Conservation (phyloP, 345 rosid species). For the Rhodomyrtus tomentosa region DNA sequence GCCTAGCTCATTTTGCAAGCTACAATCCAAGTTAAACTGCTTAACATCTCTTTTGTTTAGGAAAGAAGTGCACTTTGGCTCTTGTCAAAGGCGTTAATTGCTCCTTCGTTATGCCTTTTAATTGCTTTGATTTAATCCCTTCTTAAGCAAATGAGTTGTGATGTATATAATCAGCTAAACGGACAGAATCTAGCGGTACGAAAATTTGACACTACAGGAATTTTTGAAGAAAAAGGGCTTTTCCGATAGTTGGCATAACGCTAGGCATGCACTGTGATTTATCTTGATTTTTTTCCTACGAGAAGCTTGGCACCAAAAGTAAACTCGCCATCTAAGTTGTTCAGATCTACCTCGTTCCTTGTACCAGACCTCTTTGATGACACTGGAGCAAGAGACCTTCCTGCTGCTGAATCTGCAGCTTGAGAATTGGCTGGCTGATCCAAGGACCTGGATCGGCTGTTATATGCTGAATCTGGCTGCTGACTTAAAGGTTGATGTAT, state of each 20-base stretch:
- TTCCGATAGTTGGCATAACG: background rate
- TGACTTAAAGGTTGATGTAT: conserved; percentile 21
- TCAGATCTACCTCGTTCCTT: conserved; percentile 54
- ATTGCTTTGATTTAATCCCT: background rate
- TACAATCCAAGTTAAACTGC: background rate
- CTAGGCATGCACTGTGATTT: background rate
- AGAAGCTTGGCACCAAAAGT: background rate
- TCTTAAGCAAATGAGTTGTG: background rate
- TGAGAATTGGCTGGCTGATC: conserved; percentile 2
- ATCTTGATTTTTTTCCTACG: background rate
- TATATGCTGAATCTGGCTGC: conserved; percentile 20
- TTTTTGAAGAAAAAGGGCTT: background rate
- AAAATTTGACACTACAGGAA: background rate
- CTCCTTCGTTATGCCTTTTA: background rate
- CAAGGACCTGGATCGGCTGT: conserved; percentile 20
- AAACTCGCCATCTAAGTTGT: background rate
- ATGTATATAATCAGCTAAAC: background rate
- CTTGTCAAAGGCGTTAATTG: background rate
- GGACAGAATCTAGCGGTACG: background rate
- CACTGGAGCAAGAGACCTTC: conserved; percentile 7
- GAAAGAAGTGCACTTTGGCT: background rate
- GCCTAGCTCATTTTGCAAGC: background rate
- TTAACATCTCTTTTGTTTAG: background rate
- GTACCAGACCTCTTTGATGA: conserved; percentile 45
- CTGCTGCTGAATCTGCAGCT: background rate